These are phyloP conservation scores for Annulohypoxylon truncatum DNA, from an alignment of 2,329 filamentous ascomycete genomes.

Conservation along the genomic window DNA sequence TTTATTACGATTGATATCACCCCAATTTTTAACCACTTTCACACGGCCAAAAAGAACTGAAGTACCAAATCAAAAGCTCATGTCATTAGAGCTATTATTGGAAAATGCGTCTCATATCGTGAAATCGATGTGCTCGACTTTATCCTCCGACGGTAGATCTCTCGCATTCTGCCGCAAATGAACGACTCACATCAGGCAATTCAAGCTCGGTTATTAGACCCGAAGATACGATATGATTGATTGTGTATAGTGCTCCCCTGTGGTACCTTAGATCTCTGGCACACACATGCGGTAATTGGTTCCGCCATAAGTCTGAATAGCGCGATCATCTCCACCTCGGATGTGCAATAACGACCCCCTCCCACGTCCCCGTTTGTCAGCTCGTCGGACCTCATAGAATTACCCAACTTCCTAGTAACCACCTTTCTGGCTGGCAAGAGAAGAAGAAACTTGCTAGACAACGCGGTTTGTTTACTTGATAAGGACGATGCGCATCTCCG, in stretches of 20 bases:
- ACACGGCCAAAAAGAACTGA: neutral
- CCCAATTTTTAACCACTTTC: neutral
- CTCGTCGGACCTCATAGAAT: neutral
- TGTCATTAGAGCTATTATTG: neutral
- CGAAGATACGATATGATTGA: slow-evolving; percentile 21
- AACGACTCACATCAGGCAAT: slow-evolving; percentile 31
- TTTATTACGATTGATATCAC: slow-evolving; percentile 12
- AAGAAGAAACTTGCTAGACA: neutral
- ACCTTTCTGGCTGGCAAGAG: neutral
- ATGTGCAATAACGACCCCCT: slow-evolving; percentile 7
- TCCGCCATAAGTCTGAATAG: slow-evolving; percentile 10
- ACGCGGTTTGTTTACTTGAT: neutral
- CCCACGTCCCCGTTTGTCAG: neutral
- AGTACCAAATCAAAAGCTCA: neutral
- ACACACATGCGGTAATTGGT: slow-evolving; percentile 23
- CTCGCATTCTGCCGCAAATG: slow-evolving; percentile 46
- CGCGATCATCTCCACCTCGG: slow-evolving; percentile 15
- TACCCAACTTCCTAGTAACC: neutral
- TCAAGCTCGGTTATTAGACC: slow-evolving; percentile 12
- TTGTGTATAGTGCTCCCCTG: slow-evolving; percentile 19
- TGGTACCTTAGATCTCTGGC: slow-evolving; percentile 5
- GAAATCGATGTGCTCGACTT: slow-evolving; percentile 15
- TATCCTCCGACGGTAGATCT: slow-evolving; percentile 34
- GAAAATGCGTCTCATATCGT: slow-evolving; percentile 13
- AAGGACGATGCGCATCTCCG: slow-evolving; percentile 19